Evolutionary conservation across 2,329 filamentous ascomycete species (phyloP), one percentile per base, ranked within the genome.

Genomic region (Keithomyces neogunnii): DNA sequence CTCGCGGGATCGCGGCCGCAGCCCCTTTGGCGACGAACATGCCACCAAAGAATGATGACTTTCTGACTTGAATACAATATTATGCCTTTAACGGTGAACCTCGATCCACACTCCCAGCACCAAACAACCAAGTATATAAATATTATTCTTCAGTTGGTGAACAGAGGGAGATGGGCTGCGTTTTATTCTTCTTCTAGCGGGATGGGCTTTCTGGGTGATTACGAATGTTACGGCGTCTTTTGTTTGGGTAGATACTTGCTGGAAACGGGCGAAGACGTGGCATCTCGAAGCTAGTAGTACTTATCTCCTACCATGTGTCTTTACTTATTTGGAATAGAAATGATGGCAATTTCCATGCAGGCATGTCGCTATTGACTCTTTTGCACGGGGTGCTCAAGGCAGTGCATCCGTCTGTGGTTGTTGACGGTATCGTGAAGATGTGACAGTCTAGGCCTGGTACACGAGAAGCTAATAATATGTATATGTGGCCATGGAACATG

Each of bases 21-120:
- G 77, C 57, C 80, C 78, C 1, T 83, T 82, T 59, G 73, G 77
- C 26, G 80, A 83, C 56, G 76, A 80, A 59, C 72, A 82, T 58
- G 80, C 78, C 48, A 75, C 79, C 32, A 73, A 71, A 58, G 76
- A 78, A 56, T 73, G 60, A 65, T 56, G 48, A 26, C 8, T 3
- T 36, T 45, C 32, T 11, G 13, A 32, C 36, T 6, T 28, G 19
- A 44, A 30, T 29, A 11, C 39, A 42, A 28, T 19, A 9, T 30
- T 44, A 29, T 7, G 40, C 40, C 9, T 29, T 30, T 44, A 11
- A 28, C 7, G 40, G 5, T 3, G 19, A 11, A 44, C 11, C 10
- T 30, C 19, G 10, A 29, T 30, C 8, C 26, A 44, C 8, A n/a
- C 40, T 30, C 28, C 2, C 7, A 19, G 19, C 19, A 3, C 7